A percentile compares a stretch with the other conserved stretches of the same genome.
Evolutionary conservation across 2,329 filamentous ascomycete genomes (phyloP).

Genomic region (Neopestalotiopsis clavispora): DNA sequence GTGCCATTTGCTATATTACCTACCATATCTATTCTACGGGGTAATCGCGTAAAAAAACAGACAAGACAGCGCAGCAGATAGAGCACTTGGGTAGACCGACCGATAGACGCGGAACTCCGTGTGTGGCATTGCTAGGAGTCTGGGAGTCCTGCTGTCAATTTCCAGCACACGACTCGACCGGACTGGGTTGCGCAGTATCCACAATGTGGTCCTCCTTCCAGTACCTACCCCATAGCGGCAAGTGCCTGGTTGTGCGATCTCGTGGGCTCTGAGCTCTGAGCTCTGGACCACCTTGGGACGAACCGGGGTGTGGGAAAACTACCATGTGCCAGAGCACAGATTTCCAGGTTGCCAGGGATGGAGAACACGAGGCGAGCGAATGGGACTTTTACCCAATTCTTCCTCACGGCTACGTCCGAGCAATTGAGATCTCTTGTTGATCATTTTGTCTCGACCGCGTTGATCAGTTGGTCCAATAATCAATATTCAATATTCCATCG

Average conservation of each 20-base stretch:
- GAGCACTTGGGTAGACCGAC: neutral
- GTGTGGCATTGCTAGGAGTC: neutral
- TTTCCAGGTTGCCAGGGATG: neutral
- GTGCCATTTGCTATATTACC: neutral
- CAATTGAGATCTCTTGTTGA: neutral
- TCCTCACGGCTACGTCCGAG: neutral
- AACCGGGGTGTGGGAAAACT: neutral
- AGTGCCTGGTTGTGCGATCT: neutral
- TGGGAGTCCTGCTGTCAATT: neutral
- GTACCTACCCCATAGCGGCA: neutral
- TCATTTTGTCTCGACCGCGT: neutral
- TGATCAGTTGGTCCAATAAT: neutral
- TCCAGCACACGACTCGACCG: neutral
- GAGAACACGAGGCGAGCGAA: conserved; percentile 1
- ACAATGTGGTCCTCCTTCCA: neutral
- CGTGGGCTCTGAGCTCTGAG: neutral
- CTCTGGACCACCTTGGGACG: neutral
- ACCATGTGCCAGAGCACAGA: too few species aligned
- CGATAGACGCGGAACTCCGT: neutral
- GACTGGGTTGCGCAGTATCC: neutral
- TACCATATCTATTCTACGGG: neutral
- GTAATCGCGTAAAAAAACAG: neutral
- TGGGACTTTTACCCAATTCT: neutral
- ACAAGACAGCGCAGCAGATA: too few species aligned
- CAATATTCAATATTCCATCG: neutral